These are phyloP conservation scores for Trametes pubescens DNA, from an alignment of 1,284 basidiomycete species.

Conservation along the genomic window DNA sequence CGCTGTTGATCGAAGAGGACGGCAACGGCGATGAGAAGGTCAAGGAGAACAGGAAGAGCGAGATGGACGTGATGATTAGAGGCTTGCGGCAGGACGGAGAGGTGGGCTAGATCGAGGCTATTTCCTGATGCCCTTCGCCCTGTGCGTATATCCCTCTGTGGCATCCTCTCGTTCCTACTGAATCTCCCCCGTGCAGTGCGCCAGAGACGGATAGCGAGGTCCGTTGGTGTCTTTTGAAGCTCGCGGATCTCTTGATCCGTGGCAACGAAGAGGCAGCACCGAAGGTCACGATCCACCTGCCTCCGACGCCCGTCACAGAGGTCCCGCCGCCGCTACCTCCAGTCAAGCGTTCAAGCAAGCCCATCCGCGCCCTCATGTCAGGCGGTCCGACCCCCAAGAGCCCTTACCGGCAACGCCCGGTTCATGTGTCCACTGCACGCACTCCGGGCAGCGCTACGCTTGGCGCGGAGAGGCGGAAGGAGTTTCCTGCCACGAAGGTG, in stretches of 20 bases:
- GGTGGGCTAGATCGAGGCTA: constrained; percentile 82
- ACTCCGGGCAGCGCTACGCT: constrained; percentile 36
- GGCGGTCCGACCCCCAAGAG: constrained; percentile 51
- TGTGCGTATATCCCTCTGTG: constrained; percentile 57
- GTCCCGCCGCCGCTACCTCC: constrained; percentile 58
- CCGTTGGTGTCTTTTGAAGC: constrained; percentile 90
- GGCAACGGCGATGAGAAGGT: constrained; percentile 74
- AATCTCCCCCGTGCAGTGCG: constrained; percentile 52
- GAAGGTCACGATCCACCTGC: constrained; percentile 86
- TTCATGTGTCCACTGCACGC: constrained; percentile 32
- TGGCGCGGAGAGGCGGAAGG: constrained; percentile 18
- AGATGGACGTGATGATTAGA: constrained; percentile 83
- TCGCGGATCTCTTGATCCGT: constrained; percentile 90
- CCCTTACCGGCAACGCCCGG: constrained; percentile 45
- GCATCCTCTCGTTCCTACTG: constrained; percentile 12
- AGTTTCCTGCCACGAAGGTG: constrained; percentile 41
- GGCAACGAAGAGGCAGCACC: constrained; percentile 86
- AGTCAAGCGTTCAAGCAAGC: constrained; percentile 58
- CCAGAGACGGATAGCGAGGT: constrained; percentile 86
- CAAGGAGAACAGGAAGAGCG: constrained; percentile 81
- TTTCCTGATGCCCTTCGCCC: constrained; percentile 83
- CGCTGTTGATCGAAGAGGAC: constrained; percentile 85
- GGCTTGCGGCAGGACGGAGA: constrained; percentile 85
- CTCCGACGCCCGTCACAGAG: constrained; percentile 78
- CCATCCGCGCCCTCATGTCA: constrained; percentile 50